phyloP scores from a whole-genome alignment of 106 monocot genomes.

The Iris macrosiphon region DNA sequence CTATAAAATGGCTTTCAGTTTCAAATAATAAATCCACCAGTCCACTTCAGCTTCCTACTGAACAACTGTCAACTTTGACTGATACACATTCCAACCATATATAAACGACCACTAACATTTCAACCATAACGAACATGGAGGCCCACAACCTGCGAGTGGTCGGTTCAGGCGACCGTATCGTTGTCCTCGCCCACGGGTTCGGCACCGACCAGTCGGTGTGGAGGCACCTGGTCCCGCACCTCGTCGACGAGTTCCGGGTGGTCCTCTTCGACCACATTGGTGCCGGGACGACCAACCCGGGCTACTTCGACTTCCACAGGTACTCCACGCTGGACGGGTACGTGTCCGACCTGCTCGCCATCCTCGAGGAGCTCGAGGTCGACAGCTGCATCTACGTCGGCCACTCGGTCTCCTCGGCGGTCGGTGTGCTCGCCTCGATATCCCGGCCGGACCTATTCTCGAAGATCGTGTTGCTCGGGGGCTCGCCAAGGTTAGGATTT shows the following conservation, averaged over 20 bases:
- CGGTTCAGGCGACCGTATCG: constrained; percentile 33
- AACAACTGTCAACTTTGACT: no score
- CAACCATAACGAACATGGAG: no score
- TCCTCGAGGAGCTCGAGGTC: constrained; percentile 55
- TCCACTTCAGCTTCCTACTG: no score
- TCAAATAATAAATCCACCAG: no score
- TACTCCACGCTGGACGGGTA: constrained; percentile 79
- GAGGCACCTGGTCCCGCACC: constrained; percentile 83
- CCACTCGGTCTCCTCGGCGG: constrained; percentile 75
- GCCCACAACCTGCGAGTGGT: constrained; percentile 89
- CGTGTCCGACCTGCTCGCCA: constrained; percentile 75
- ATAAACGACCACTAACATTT: no score
- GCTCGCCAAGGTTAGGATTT: constrained; percentile 55
- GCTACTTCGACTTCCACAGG: constrained; percentile 93
- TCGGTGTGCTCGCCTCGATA: constrained; percentile 77
- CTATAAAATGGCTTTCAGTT: no score
- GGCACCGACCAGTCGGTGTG: constrained; percentile 97
- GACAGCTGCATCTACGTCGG: constrained; percentile 66
- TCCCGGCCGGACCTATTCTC: constrained; percentile 79
- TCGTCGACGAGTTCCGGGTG: constrained; percentile 58
- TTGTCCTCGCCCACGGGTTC: constrained; percentile 91
- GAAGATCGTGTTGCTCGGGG: constrained; percentile 73
- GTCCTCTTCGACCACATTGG: constrained; percentile 96
- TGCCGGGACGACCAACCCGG: constrained; percentile 84
- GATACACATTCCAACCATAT: no score